Evolutionary conservation across 371 early-diverging fungal species (phyloP).

Genomic region (Syncephalastrum sp.): DNA sequence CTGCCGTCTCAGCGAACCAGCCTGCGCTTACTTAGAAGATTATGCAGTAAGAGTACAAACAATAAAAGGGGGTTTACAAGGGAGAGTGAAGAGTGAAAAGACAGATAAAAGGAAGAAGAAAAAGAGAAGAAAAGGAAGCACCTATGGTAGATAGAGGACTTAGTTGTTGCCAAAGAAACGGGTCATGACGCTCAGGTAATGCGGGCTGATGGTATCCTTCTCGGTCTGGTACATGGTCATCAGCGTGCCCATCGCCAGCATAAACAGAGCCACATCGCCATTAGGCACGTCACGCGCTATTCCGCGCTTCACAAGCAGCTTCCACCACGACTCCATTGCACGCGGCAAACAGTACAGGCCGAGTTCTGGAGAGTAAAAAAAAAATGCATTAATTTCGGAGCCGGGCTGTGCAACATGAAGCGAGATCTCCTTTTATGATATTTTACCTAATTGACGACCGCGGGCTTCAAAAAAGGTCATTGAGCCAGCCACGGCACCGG

Average conservation of each 20-base stretch:
- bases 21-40: background rate
- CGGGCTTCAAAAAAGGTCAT: constrained; percentile 75
- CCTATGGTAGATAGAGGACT: constrained; percentile 1
- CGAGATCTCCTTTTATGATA: background rate
- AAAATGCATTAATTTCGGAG: background rate
- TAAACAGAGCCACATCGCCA: constrained; percentile 67
- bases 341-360: constrained; percentile 83
- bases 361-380: constrained; percentile 56
- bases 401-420: background rate
- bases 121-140: constrained; percentile 16
- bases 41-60: no score
- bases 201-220: constrained; percentile 66
- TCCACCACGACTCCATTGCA: constrained; percentile 77
- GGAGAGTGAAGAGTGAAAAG: constrained; percentile 34
- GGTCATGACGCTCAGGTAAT: constrained; percentile 77
- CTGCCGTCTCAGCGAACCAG: constrained; percentile 54
- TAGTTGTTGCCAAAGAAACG: constrained; percentile 85
- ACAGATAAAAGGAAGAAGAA: background rate
- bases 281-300: constrained; percentile 45
- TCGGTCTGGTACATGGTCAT: constrained; percentile 86
- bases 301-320: constrained; percentile 45
- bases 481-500: constrained; percentile 69
- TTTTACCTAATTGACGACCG: constrained; percentile 64
- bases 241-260: constrained; percentile 73
- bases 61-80: no score